Percentiles rank a stretch among this genome's conserved stretches.
Evolutionary conservation across 129 eudicot species (phyloP).

Genomic region (Artemisia tridentata): DNA sequence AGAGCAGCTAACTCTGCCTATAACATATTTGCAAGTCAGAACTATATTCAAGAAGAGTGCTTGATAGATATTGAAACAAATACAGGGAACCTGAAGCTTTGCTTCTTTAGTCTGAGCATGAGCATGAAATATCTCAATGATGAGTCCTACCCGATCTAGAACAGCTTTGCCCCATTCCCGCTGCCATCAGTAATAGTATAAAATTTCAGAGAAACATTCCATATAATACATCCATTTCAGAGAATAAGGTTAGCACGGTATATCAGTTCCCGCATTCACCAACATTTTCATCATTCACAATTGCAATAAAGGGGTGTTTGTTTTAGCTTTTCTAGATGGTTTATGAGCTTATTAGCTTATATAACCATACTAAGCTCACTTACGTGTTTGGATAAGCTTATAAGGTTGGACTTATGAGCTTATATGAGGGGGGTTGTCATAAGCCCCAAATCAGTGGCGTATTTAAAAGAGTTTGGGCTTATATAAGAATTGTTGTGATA

Average conservation of each 20-base stretch:
- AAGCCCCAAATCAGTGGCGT: no score
- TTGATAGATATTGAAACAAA: not conserved
- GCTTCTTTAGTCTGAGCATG: slow-evolving; percentile 99
- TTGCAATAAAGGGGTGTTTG: not conserved
- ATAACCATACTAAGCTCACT: not conserved
- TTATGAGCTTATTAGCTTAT: not conserved
- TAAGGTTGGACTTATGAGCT: no score
- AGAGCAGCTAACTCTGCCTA: slow-evolving; percentile 99
- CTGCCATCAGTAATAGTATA: slow-evolving; percentile 38
- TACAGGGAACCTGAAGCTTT: slow-evolving; percentile 67
- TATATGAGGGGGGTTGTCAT: no score
- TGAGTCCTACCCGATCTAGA: slow-evolving; percentile 96
- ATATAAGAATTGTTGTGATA: no score
- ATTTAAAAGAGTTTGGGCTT: no score
- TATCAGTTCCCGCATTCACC: not conserved
- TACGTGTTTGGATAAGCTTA: not conserved
- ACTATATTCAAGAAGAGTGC: slow-evolving; percentile 8
- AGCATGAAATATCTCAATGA: slow-evolving; percentile 92
- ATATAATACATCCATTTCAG: not conserved
- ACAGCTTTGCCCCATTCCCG: slow-evolving; percentile 83
- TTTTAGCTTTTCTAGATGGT: not conserved
- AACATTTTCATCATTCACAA: no score
- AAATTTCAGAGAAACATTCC: not conserved
- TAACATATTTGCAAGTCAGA: not conserved
- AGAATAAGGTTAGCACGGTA: not conserved